Evolutionary conservation across 2,329 filamentous ascomycete genomes (phyloP), one percentile per base, ranked within the genome.

Genomic region (Kalaharituber pfeilii): DNA sequence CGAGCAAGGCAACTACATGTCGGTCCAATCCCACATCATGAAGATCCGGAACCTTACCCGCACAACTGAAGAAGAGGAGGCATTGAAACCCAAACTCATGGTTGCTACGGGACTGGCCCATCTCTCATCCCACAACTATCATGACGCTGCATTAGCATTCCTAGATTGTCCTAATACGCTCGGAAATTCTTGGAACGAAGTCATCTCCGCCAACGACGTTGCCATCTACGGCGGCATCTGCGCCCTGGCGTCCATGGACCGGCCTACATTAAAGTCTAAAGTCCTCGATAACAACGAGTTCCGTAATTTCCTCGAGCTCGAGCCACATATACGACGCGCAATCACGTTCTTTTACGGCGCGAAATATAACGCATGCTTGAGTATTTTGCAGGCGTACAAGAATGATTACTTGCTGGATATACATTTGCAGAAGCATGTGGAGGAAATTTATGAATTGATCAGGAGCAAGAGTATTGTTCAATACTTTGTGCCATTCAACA

Each of bases 311-410:
- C 76, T 98, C 13, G 91, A 96, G 67, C 75, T 93, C 0, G 91
- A 96, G 68, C 87, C 89, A 2, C 89, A 96, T 64, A 84, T 98
- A 58, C 84, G 91, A 59, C 88, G 88, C 56, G 89, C 91, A 11
- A 84, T 98, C 62, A 79, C 78, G 6, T 81, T 86, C 66, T 98
- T 95, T 70, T 86, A 89, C 62, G 86, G 84, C 62, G 86, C 86
- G 57, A 85, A 93, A 63, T 98, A 95, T 68, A 82, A 84, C 8
- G 77, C 78, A 44, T 96, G 89, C 67, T 73, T 98, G 45, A 76
- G 80, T 49, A 86, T 89, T 30, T 75, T 98, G 0, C 84, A 91
- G 64, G 76, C 79, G 4, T 89, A 91, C 67, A 80, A 80, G 50
- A 71, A 79, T 30, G 91, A 98, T 68, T 96, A 91, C 66, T 74